Conservation (phyloP, 306 rosid species). For the Astragalus membranaceus region DNA sequence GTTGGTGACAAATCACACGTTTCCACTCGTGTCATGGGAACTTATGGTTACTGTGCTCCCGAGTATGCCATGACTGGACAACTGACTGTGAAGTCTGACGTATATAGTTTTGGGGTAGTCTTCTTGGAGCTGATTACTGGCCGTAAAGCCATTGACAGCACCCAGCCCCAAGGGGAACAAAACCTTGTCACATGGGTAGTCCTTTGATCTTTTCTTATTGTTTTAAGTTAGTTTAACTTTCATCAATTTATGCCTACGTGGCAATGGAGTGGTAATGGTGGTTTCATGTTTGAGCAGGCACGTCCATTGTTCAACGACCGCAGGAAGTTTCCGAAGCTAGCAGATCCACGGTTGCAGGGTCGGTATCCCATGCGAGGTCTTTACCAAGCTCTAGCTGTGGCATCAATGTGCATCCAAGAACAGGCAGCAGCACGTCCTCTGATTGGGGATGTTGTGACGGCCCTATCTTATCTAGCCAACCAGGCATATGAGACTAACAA, state of each 20-base stretch:
- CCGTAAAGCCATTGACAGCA: constrained; percentile 79
- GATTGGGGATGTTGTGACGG: constrained; percentile 89
- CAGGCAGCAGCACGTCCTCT: constrained; percentile 95
- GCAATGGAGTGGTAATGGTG: constrained; percentile 13
- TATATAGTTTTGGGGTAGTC: constrained; percentile 40
- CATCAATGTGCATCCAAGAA: constrained; percentile 96
- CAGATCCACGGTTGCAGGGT: constrained; percentile 83
- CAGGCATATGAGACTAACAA: constrained; percentile 57
- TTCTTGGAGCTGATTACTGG: constrained; percentile 93
- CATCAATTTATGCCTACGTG: neutral
- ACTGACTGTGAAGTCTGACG: constrained; percentile 86
- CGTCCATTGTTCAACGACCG: constrained; percentile 93
- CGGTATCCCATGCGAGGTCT: constrained; percentile 91
- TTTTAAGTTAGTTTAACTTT: constrained; percentile 9
- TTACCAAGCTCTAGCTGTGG: constrained; percentile 94
- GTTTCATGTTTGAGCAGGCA: constrained; percentile 50
- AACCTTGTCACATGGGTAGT: constrained; percentile 92
- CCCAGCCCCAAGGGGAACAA: constrained; percentile 85
- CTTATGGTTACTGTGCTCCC: constrained; percentile 96
- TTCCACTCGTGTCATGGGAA: constrained; percentile 96
- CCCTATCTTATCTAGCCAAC: constrained; percentile 79
- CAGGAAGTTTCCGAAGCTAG: constrained; percentile 76
- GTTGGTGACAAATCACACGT: constrained; percentile 94
- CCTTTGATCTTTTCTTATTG: constrained; percentile 8
- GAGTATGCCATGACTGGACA: constrained; percentile 98